Evolutionary conservation across 2,329 filamentous ascomycete species (phyloP).

Genomic region (Hypoxylon sp.): DNA sequence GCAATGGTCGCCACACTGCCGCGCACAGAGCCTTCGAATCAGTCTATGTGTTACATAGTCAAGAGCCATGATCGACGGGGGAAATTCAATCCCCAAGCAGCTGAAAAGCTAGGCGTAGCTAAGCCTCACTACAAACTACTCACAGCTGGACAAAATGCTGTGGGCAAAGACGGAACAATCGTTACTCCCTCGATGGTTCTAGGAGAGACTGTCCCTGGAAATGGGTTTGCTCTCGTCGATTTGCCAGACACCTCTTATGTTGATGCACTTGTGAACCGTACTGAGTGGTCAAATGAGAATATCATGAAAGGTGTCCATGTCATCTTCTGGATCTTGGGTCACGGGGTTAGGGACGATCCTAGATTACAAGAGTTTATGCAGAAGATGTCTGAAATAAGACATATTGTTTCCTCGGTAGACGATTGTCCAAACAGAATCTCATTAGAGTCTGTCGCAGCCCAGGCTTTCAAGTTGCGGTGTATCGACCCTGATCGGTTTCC

Average conservation of each 20-base stretch:
- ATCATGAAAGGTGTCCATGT: slow-evolving; percentile 77
- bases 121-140: slow-evolving; percentile 72
- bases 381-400: slow-evolving; percentile 72
- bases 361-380: slow-evolving; percentile 79
- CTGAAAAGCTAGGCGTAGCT: slow-evolving; percentile 74
- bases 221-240: slow-evolving; percentile 85
- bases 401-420: slow-evolving; percentile 83
- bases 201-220: slow-evolving; percentile 75
- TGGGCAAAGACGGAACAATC: slow-evolving; percentile 73
- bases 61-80: slow-evolving; percentile 83
- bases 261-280: slow-evolving; percentile 75
- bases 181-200: slow-evolving; percentile 92
- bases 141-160: slow-evolving; percentile 73
- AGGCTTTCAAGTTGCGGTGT: slow-evolving; percentile 77
- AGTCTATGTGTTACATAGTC: slow-evolving; percentile 88
- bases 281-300: slow-evolving; percentile 77
- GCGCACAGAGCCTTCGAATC: slow-evolving; percentile 73
- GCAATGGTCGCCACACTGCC: slow-evolving; percentile 77
- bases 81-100: slow-evolving; percentile 80
- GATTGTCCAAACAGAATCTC: slow-evolving; percentile 81
- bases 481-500: slow-evolving; percentile 83
- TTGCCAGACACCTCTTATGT: slow-evolving; percentile 81
- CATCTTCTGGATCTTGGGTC: slow-evolving; percentile 87
- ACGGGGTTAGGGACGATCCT: slow-evolving; percentile 73
- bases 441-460: slow-evolving; percentile 75